Percentiles rank a stretch among this genome's conserved stretches.
Evolutionary conservation across 2,329 filamentous ascomycete genomes (phyloP).

Genomic region (Cercospora sp.): DNA sequence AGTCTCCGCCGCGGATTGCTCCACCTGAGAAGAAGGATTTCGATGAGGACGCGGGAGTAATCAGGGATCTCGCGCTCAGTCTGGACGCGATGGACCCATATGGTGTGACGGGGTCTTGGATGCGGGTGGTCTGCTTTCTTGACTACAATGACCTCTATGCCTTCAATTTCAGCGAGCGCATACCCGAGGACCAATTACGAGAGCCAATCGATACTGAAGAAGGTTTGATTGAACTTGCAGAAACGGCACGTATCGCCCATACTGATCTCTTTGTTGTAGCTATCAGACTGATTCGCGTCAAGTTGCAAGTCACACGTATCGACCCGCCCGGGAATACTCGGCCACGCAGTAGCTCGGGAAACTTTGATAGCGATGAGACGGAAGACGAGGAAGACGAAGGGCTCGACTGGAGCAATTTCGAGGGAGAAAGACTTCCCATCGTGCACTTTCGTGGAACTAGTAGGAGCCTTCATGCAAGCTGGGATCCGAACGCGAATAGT

Average conservation of each 20-base stretch:
- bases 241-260: constrained; percentile 33
- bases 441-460: constrained; percentile 68
- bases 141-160: constrained; percentile 72
- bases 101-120: constrained; percentile 68
- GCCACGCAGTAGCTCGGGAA: background rate
- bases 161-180: constrained; percentile 64
- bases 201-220: constrained; percentile 62
- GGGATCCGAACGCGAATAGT: constrained; percentile 69
- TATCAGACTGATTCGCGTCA: constrained; percentile 68
- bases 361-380: constrained; percentile 46
- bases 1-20: constrained; percentile 10
- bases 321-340: constrained; percentile 57
- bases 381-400: constrained; percentile 31
- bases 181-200: constrained; percentile 38
- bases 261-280: constrained; percentile 43
- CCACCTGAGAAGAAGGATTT: constrained; percentile 17
- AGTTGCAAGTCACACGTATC: constrained; percentile 61
- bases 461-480: constrained; percentile 61
- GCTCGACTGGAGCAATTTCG: constrained; percentile 35
- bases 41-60: constrained; percentile 28
- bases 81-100: constrained; percentile 66
- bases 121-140: constrained; percentile 55
- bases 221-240: constrained; percentile 38
- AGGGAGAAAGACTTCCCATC: constrained; percentile 53
- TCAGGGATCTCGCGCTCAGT: constrained; percentile 42